Base-by-base conservation (phyloP, 2,329 filamentous ascomycete species). In the Lecanosticta acicola region DNA sequence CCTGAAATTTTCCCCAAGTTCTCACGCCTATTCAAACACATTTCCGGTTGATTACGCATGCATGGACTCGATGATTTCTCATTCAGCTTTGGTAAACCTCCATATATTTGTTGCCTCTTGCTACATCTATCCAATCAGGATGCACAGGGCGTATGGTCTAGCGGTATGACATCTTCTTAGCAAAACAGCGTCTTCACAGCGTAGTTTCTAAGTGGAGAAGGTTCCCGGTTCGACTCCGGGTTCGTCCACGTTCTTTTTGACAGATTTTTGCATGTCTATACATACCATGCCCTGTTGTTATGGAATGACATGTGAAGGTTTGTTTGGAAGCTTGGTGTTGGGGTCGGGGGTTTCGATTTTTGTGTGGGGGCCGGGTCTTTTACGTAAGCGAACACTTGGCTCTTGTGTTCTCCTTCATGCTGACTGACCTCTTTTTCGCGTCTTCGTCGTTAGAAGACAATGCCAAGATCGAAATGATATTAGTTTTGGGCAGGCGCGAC, bases 151-250 rank as follows among this genome's bases (percentile, higher is more conserved):
- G 24, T 29, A 29, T 29, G 35, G 35, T 37, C 35, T 37, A 37
- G 35, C 35, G 35, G 35, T 37, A 37, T 37, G 35, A 37, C 35
- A 37, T 37, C 35, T 37, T 37, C 35, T 37, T 37, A 37, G 35
- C 35, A 37, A n/a, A 17, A 17, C 11, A 10, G 16, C 3, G 8
- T 37, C 16, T 16, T 14, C 8, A 32, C 26, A 32, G 32, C 16
- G 8, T 17, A 18, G 16, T 37, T 17, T 17, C 19, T 5, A 37
- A 17, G 8, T 37, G 35, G 35, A 37, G 35, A 37, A 37, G 35
- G 35, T 37, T 37, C 35, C 35, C 35, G 35, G 35, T 17, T 37
- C 14, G 8, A 19, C 35, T 9, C 16, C 7, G 35, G 14, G 33
- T 35, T 35, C 33, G 33, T 35, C 16, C 33, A 29, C 24, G 11